Conservation (phyloP, 2,329 filamentous ascomycete species). For the Clarireedia paspali region DNA sequence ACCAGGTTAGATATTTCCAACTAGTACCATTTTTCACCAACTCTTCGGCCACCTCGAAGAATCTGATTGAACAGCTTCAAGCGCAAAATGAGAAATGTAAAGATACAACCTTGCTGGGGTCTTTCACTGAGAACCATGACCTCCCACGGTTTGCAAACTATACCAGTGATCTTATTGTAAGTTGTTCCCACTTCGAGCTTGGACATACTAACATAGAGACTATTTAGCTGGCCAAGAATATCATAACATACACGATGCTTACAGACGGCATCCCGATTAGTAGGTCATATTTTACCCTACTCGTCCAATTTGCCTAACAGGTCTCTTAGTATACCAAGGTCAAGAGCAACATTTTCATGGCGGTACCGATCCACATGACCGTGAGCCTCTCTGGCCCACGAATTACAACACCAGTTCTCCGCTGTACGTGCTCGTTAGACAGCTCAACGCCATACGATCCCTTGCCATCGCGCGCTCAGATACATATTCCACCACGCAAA, state of each 20-base stretch:
- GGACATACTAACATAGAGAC: not conserved
- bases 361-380: constrained; percentile 32
- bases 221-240: constrained; percentile 33
- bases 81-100: constrained; percentile 11
- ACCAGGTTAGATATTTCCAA: not conserved
- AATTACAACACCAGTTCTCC: constrained; percentile 31
- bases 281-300: constrained; percentile 24
- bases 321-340: constrained; percentile 36
- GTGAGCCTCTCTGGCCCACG: constrained; percentile 36
- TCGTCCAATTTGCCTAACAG: not conserved
- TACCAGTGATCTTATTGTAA: constrained; percentile 13
- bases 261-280: constrained; percentile 41
- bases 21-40: constrained; percentile 14
- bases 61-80: constrained; percentile 10
- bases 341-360: constrained; percentile 43
- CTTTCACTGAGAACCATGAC: constrained; percentile 37
- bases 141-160: constrained; percentile 32
- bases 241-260: constrained; percentile 40
- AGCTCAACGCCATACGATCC: constrained; percentile 14
- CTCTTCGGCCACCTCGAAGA: constrained; percentile 5
- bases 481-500: constrained; percentile 12
- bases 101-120: constrained; percentile 31
- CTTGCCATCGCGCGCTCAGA: constrained; percentile 2
- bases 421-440: constrained; percentile 32
- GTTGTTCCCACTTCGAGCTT: not conserved